Evolutionary conservation across 495 filamentous ascomycete species (phyloP).

Genomic region (Aspergillus funiculosus): DNA sequence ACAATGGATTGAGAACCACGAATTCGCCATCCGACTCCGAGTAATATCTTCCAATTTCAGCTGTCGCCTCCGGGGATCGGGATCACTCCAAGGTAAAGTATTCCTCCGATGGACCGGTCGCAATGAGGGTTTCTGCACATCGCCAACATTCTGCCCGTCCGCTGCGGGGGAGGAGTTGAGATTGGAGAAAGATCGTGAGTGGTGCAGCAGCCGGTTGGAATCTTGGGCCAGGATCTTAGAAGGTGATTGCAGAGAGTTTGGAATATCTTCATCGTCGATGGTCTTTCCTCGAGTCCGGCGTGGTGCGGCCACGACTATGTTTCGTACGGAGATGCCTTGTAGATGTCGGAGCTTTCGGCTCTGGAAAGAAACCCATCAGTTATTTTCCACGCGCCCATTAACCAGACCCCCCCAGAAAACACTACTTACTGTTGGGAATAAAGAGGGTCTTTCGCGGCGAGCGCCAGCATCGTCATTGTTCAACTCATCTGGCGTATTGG

Average conservation of each 20-base stretch:
- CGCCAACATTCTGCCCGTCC: constrained; percentile 17
- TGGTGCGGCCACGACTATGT: constrained; percentile 58
- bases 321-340: constrained; percentile 79
- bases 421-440: constrained; percentile 42
- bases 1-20: constrained; percentile 83
- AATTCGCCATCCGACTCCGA: constrained; percentile 69
- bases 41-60: constrained; percentile 69
- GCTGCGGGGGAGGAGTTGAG: constrained; percentile 40
- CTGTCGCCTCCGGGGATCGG: constrained; percentile 64
- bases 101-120: constrained; percentile 55
- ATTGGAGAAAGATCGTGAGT: constrained; percentile 70
- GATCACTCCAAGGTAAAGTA: constrained; percentile 60
- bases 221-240: constrained; percentile 61
- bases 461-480: constrained; percentile 18
- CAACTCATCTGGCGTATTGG: constrained; percentile 12
- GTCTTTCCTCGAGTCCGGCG: constrained; percentile 61
- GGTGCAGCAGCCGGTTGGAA: constrained; percentile 51
- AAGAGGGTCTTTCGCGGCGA: constrained; percentile 43
- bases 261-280: constrained; percentile 78
- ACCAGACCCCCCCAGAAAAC: background rate
- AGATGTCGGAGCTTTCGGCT: constrained; percentile 88
- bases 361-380: constrained; percentile 34
- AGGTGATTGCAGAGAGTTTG: constrained; percentile 59
- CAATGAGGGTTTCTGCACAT: constrained; percentile 21
- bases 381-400: background rate